Evolutionary conservation across 31 red algal genomes (phyloP), one percentile per base, ranked within the genome.

Genomic region (Odonthalia washingtoniensis): DNA sequence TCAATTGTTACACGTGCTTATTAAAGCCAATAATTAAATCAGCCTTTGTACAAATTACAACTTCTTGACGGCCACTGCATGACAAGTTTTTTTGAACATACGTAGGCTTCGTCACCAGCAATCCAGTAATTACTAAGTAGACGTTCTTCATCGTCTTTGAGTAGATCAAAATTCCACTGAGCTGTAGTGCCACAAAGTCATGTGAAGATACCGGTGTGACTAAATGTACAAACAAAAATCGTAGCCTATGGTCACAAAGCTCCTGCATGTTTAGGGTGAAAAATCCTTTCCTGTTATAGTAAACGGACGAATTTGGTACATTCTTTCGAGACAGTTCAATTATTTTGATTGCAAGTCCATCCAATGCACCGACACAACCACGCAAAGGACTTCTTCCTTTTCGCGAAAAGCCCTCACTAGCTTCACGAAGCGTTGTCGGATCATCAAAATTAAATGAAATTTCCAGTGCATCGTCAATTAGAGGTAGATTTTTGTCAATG

Each of bases 311-410:
- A 63, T 79, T 69, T 41, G 37, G 72, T 63, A 39, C 81, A 17
- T 87, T 66, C 0, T 0, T 34, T 16, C 6, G 5, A 12, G 74
- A 64, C 27, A 67, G 89, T 49, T 92, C 73, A 28, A 37, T 60
- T n/a, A 90, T 83, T 62, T 73, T 85, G 6, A 92, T 74, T 45
- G 72, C 89, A 24, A 85, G 68, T 18, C 81, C 72, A 62, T 86
- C 81, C 0, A 92, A 2, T 28, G 81, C 81, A 9, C 89, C 89
- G 27, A 57, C 34, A 60, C 72, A 85, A 36, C 32, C 69, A 6
- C 27, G 49, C 5, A 85, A 14, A 17, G 81, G 80, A 63, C 89
- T 86, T 1, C 42, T 24, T 3, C 45, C 43, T n/a, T 34, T 68
- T 60, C 80, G 28, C 5, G 78, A 83, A 70, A 49, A 82, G 12